Evolutionary conservation across 306 rosid species (phyloP).

Genomic region (Begonia loranthoides): DNA sequence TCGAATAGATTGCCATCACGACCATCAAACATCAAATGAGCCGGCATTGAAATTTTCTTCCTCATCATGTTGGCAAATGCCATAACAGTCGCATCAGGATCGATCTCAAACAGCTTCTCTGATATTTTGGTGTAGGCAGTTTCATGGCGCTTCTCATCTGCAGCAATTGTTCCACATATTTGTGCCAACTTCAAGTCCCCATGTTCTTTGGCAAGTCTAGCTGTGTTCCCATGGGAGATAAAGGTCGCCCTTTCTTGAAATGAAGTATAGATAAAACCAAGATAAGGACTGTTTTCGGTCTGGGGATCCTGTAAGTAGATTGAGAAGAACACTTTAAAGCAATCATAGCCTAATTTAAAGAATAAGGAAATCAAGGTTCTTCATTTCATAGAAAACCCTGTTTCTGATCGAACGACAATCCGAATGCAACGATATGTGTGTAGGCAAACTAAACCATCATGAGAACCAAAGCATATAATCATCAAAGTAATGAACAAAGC

Average conservation of each 20-base stretch:
- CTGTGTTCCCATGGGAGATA: slow-evolving; percentile 92
- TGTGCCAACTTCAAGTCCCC: slow-evolving; percentile 84
- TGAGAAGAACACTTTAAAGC: no score
- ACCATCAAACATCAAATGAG: slow-evolving; percentile 88
- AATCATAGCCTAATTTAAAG: no score
- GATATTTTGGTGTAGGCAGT: slow-evolving; percentile 84
- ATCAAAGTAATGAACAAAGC: neutral
- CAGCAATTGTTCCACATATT: slow-evolving; percentile 75
- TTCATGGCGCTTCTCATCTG: slow-evolving; percentile 92
- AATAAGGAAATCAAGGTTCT: no score
- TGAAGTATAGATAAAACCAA: slow-evolving; percentile 81
- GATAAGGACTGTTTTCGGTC: slow-evolving; percentile 83
- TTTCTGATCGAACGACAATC: no score
- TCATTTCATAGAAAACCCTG: no score
- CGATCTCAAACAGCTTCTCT: slow-evolving; percentile 76
- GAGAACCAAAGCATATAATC: neutral
- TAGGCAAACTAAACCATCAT: neutral
- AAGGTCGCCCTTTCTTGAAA: slow-evolving; percentile 94
- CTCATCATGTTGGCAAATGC: slow-evolving; percentile 94
- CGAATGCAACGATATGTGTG: neutral
- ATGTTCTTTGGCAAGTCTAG: slow-evolving; percentile 70
- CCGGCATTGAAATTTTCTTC: slow-evolving; percentile 87
- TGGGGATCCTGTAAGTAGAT: slow-evolving; percentile 48
- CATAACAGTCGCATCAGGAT: slow-evolving; percentile 60
- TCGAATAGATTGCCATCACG: slow-evolving; percentile 59